phyloP scores from a whole-genome alignment of 768 basidiomycete species.

The Tulasnella sp. region DNA sequence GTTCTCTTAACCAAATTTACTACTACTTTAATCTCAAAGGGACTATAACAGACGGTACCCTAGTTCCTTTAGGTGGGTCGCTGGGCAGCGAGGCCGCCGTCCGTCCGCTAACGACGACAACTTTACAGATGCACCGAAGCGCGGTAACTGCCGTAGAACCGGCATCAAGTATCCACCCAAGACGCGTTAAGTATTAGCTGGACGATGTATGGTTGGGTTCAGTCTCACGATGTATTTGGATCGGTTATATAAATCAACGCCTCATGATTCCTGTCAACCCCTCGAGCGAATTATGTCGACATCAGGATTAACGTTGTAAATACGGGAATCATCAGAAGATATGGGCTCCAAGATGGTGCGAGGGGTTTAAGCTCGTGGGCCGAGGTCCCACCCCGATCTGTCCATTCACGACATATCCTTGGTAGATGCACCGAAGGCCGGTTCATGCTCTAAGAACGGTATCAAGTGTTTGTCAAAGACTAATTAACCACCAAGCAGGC shows the following conservation, averaged over 20 bases:
- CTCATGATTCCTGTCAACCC: too few species aligned
- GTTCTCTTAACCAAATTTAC: slow-evolving; percentile 46
- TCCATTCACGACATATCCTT: neutral
- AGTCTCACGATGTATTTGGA: too few species aligned
- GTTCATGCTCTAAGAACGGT: neutral
- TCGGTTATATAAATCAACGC: too few species aligned
- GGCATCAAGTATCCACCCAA: neutral
- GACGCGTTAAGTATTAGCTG: neutral
- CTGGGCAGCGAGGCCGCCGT: neutral
- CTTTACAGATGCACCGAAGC: neutral
- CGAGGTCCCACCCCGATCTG: too few species aligned
- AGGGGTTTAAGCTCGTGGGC: too few species aligned
- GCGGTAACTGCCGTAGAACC: neutral
- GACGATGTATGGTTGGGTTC: too few species aligned
- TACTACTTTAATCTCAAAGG: slow-evolving; percentile 53
- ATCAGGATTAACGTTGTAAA: too few species aligned
- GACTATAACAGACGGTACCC: slow-evolving; percentile 57
- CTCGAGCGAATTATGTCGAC: too few species aligned
- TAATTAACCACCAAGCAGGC: neutral
- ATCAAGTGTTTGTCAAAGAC: neutral
- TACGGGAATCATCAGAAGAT: too few species aligned
- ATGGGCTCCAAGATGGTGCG: too few species aligned
- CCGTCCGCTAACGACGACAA: neutral
- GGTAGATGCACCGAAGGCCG: neutral
- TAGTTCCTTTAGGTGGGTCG: neutral